Percentiles rank a stretch among this genome's conserved stretches.
Evolutionary conservation across 2,329 filamentous ascomycete genomes (phyloP).

Genomic region (Kalmusia sp.): DNA sequence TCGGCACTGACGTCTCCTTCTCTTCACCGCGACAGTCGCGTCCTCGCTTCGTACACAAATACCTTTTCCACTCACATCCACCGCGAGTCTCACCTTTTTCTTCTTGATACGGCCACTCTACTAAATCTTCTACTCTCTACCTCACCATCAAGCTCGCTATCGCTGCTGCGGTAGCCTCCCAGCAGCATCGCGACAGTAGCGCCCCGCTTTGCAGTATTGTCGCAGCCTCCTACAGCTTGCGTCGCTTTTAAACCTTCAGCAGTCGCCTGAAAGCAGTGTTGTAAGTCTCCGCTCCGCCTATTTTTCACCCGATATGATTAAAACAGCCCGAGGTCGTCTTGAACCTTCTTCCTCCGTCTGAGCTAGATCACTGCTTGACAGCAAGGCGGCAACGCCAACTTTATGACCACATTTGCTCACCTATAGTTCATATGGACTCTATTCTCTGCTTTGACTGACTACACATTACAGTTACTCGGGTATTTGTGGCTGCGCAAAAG

Average conservation of each 20-base stretch:
- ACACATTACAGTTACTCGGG: too few species aligned
- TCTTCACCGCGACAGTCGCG: conserved; percentile 1
- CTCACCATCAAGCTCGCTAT: too few species aligned
- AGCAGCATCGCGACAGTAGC: too few species aligned
- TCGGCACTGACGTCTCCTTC: neutral
- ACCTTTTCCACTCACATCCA: neutral
- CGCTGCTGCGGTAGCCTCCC: too few species aligned
- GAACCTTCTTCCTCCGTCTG: neutral
- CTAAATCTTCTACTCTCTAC: neutral
- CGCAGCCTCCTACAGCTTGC: too few species aligned
- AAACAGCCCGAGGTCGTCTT: neutral
- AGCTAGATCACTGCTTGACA: neutral
- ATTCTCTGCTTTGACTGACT: too few species aligned
- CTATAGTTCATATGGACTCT: too few species aligned
- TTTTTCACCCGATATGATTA: neutral
- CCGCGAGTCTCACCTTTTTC: neutral
- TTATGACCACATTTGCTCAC: too few species aligned
- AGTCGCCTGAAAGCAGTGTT: too few species aligned
- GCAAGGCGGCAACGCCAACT: neutral
- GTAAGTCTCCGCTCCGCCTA: neutral
- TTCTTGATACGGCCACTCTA: neutral
- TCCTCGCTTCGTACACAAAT: neutral
- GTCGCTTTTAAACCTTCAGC: too few species aligned
- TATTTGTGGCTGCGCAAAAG: too few species aligned
- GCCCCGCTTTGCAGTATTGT: too few species aligned